Evolutionary conservation across 768 basidiomycete genomes (phyloP).

Genomic region (Stropharia rugosoannulata): DNA sequence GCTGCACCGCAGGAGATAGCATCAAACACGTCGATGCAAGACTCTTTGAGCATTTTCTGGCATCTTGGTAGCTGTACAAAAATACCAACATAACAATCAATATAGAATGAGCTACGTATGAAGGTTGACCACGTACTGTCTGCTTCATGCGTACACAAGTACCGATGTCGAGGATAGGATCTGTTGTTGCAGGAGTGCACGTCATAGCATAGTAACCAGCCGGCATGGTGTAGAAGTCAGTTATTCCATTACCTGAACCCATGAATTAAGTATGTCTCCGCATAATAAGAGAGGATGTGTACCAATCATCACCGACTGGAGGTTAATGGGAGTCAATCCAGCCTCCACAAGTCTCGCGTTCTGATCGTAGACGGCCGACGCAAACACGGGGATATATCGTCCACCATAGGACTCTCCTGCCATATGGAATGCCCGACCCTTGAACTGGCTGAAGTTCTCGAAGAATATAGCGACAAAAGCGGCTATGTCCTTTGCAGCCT

Average conservation of each 20-base stretch:
- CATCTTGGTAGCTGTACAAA: slow-evolving; percentile 59
- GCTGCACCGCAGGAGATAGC: slow-evolving; percentile 64
- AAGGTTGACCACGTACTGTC: slow-evolving; percentile 36
- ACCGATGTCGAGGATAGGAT: slow-evolving; percentile 46
- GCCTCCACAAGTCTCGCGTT: slow-evolving; percentile 54
- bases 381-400: slow-evolving; percentile 73
- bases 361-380: slow-evolving; percentile 74
- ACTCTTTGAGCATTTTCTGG: slow-evolving; percentile 47
- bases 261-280: background rate
- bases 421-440: slow-evolving; percentile 65
- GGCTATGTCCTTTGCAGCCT: slow-evolving; percentile 70
- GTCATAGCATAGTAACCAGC: slow-evolving; percentile 46
- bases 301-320: slow-evolving; percentile 75
- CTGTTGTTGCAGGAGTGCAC: slow-evolving; percentile 52
- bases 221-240: slow-evolving; percentile 49
- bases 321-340: slow-evolving; percentile 60
- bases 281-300: slow-evolving; percentile 13
- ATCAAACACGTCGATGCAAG: slow-evolving; percentile 67
- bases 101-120: too few relatives aligned
- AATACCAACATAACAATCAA: too few relatives aligned
- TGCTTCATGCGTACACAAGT: slow-evolving; percentile 59
- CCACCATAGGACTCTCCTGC: slow-evolving; percentile 82
- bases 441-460: slow-evolving; percentile 69
- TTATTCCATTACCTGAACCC: slow-evolving; percentile 59
- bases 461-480: slow-evolving; percentile 75